Percentiles rank a stretch among this genome's conserved stretches.
phyloP scores from a whole-genome alignment of 2,329 filamentous ascomycete genomes.

The Pestalotiopsis fici region DNA sequence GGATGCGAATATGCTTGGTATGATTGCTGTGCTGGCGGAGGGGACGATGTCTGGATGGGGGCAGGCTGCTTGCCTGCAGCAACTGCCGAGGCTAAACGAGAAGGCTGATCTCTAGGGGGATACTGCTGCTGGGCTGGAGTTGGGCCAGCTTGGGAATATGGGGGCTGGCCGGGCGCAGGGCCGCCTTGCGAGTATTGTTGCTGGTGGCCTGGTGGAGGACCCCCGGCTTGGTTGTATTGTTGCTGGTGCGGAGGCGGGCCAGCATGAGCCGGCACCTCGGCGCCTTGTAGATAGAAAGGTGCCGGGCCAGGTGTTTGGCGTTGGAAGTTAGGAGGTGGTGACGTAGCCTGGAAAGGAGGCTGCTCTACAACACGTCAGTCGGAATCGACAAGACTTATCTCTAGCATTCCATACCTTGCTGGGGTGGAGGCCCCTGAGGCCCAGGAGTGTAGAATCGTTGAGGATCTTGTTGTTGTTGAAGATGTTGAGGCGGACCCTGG shows the following conservation, averaged over 20 bases:
- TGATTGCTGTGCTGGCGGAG: constrained; percentile 50
- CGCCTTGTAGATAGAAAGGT: constrained; percentile 67
- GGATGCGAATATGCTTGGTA: constrained; percentile 52
- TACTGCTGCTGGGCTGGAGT: constrained; percentile 25
- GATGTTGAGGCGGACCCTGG: constrained; percentile 40
- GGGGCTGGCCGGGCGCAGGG: constrained; percentile 19
- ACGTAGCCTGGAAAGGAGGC: constrained; percentile 45
- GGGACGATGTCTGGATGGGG: constrained; percentile 52
- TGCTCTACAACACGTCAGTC: constrained; percentile 34
- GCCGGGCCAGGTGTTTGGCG: constrained; percentile 53
- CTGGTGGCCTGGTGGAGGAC: constrained; percentile 19
- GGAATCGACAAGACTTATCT: constrained; percentile 9
- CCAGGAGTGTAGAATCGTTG: constrained; percentile 70
- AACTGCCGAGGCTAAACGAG: constrained; percentile 38
- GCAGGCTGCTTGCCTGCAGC: constrained; percentile 49
- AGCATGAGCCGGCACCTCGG: constrained; percentile 49
- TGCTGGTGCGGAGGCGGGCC: constrained; percentile 20
- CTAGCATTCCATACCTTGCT: constrained; percentile 35
- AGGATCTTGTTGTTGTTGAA: constrained; percentile 60
- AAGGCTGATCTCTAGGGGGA: constrained; percentile 43
- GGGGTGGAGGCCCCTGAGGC: constrained; percentile 39
- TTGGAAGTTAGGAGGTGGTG: constrained; percentile 57
- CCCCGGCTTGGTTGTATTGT: constrained; percentile 29
- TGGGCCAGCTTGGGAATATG: constrained; percentile 31
- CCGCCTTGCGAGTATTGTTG: constrained; percentile 29